A percentile compares a stretch with the other conserved stretches of the same genome.
Conservation (phyloP, 2,329 filamentous ascomycete genomes). For the Pseudopithomyces chartarum region DNA sequence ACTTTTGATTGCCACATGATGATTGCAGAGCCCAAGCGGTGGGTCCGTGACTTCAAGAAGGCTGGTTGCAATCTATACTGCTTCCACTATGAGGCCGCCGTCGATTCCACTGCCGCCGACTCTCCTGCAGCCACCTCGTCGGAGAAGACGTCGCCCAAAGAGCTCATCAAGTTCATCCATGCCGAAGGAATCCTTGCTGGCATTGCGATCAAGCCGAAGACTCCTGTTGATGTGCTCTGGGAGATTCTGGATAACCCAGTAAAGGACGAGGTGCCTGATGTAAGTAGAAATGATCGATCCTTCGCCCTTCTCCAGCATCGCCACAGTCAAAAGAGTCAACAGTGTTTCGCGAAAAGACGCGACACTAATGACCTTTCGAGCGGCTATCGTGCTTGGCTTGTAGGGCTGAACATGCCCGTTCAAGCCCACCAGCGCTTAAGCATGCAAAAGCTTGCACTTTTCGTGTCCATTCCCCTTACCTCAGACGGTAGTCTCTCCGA, state of each 20-base stretch:
- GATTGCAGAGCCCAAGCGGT: conserved; percentile 99
- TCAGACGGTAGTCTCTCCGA: conserved; percentile 21
- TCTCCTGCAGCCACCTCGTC: conserved; percentile 72
- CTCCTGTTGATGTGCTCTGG: conserved; percentile 87
- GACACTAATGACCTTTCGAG: conserved; percentile 17
- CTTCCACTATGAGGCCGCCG: conserved; percentile 98
- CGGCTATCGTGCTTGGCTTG: conserved; percentile 16
- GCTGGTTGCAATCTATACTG: conserved; percentile 99
- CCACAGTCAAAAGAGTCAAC: conserved; percentile 18
- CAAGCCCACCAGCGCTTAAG: conserved; percentile 40
- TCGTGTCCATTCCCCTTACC: conserved; percentile 17
- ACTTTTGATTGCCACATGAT: conserved; percentile 99
- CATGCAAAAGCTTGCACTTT: conserved; percentile 20
- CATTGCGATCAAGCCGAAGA: conserved; percentile 94
- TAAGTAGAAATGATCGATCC: conserved; percentile 55
- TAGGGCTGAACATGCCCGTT: conserved; percentile 34
- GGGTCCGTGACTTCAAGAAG: conserved; percentile 93
- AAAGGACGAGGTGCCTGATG: conserved; percentile 82
- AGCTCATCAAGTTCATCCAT: conserved; percentile 90
- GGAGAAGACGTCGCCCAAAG: conserved; percentile 77
- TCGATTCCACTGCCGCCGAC: conserved; percentile 80
- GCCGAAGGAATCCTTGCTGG: conserved; percentile 85
- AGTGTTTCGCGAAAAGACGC: conserved; percentile 18
- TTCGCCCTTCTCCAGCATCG: conserved; percentile 14
- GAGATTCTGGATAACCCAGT: conserved; percentile 79